Conservation (phyloP, 1,284 basidiomycete genomes). For the Fomitopsis pinicola region DNA sequence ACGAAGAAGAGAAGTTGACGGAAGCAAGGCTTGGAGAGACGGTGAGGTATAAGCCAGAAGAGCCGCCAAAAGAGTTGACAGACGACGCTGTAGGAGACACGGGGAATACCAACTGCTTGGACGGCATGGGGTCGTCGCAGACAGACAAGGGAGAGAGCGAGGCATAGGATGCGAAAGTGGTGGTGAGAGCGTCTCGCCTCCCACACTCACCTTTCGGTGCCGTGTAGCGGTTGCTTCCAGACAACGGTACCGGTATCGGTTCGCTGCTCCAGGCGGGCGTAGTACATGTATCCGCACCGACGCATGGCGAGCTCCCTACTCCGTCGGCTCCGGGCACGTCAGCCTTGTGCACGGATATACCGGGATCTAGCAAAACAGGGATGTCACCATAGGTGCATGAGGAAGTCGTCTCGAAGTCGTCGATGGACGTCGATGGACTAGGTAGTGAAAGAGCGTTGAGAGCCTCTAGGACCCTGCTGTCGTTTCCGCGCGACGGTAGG, state of each 20-base stretch:
- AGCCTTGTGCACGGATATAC: slow-evolving; percentile 6
- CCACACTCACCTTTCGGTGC: neutral
- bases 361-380: slow-evolving; percentile 45
- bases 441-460: slow-evolving; percentile 38
- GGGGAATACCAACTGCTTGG: neutral
- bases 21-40: neutral
- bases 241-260: neutral
- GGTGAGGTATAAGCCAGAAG: slow-evolving; percentile 10
- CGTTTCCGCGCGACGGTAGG: slow-evolving; percentile 12
- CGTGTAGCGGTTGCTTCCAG: neutral
- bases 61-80: slow-evolving; percentile 8
- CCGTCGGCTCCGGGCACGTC: neutral
- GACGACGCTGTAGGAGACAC: slow-evolving; percentile 1
- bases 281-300: neutral
- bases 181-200: neutral
- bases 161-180: slow-evolving; percentile 12
- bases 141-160: slow-evolving; percentile 14
- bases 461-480: slow-evolving; percentile 32
- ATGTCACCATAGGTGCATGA: slow-evolving; percentile 49
- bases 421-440: slow-evolving; percentile 43
- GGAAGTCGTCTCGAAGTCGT: slow-evolving; percentile 33
- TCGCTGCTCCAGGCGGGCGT: neutral
- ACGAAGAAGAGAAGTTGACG: slow-evolving; percentile 1
- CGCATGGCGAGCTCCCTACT: neutral
- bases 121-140: slow-evolving; percentile 1